Conservation (phyloP, 208 protist species). For the Leishmania martiniquensis region DNA sequence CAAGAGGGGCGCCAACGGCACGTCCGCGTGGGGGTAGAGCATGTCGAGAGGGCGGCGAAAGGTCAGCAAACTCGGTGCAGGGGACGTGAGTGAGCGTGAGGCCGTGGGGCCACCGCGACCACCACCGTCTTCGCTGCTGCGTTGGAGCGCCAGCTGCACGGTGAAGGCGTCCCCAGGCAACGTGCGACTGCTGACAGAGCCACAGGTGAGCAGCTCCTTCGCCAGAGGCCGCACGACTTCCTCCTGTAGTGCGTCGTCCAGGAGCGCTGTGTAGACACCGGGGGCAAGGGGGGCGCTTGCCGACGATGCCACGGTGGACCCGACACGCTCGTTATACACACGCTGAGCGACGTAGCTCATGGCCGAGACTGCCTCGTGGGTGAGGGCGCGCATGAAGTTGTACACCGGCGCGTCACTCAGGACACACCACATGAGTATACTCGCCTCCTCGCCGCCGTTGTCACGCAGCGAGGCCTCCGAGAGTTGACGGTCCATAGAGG, state of each 20-base stretch:
- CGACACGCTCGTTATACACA: constrained; percentile 10
- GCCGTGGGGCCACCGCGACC: constrained; percentile 2
- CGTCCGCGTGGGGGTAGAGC: constrained; percentile 47
- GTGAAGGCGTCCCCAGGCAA: constrained; percentile 36
- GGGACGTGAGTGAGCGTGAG: constrained; percentile 20
- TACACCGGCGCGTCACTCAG: constrained; percentile 55
- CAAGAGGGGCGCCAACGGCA: constrained; percentile 55
- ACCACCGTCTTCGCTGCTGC: too few relatives aligned
- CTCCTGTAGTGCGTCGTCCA: constrained; percentile 19
- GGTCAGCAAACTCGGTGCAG: constrained; percentile 14
- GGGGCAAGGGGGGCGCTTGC: background rate
- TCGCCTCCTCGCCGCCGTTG: constrained; percentile 21
- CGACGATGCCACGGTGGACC: background rate
- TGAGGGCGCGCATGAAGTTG: constrained; percentile 55
- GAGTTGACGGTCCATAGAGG: constrained; percentile 2
- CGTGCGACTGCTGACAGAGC: constrained; percentile 22
- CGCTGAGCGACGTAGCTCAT: constrained; percentile 32
- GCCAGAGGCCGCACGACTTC: constrained; percentile 36
- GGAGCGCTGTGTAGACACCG: constrained; percentile 13
- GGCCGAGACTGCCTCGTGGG: constrained; percentile 41
- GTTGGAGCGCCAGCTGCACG: constrained; percentile 22
- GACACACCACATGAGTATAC: constrained; percentile 43
- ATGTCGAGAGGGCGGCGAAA: constrained; percentile 48
- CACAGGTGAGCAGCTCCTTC: constrained; percentile 23
- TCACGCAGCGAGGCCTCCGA: background rate